phyloP scores from a whole-genome alignment of 2,329 filamentous ascomycete genomes.

The Lasiodiplodia sp. region DNA sequence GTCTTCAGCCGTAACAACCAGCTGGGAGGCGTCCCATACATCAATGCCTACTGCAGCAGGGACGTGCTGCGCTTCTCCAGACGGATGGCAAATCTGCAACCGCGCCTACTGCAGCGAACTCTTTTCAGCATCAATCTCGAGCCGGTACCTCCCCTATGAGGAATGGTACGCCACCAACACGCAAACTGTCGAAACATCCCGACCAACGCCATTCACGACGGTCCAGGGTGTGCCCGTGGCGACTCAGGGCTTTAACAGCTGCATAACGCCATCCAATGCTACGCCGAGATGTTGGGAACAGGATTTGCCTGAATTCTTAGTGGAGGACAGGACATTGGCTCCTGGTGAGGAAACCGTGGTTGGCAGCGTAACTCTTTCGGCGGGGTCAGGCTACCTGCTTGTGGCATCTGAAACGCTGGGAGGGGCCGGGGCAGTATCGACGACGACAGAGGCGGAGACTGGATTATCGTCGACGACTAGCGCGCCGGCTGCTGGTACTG shows the following conservation, averaged over 20 bases:
- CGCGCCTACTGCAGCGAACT: too few relatives aligned
- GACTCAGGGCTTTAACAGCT: background rate
- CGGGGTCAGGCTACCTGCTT: background rate
- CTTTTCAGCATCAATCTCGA: too few relatives aligned
- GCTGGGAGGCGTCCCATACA: too few relatives aligned
- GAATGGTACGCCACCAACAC: too few relatives aligned
- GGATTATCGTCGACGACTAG: too few relatives aligned
- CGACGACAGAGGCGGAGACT: too few relatives aligned
- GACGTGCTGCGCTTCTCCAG: too few relatives aligned
- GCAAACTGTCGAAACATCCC: background rate
- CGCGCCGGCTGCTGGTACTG: too few relatives aligned
- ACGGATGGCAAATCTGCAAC: too few relatives aligned
- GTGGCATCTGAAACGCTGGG: background rate
- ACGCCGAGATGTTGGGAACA: background rate
- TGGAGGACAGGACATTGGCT: background rate
- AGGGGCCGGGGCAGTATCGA: background rate
- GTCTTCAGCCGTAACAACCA: too few relatives aligned
- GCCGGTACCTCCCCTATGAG: too few relatives aligned
- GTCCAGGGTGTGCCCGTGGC: background rate
- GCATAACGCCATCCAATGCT: background rate
- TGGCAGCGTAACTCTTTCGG: background rate
- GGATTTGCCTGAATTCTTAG: background rate
- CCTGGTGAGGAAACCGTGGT: background rate
- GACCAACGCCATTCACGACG: background rate
- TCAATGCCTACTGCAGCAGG: too few relatives aligned